Base-by-base conservation (phyloP, 2,329 filamentous ascomycete species). In the Aspergillus versicolor region DNA sequence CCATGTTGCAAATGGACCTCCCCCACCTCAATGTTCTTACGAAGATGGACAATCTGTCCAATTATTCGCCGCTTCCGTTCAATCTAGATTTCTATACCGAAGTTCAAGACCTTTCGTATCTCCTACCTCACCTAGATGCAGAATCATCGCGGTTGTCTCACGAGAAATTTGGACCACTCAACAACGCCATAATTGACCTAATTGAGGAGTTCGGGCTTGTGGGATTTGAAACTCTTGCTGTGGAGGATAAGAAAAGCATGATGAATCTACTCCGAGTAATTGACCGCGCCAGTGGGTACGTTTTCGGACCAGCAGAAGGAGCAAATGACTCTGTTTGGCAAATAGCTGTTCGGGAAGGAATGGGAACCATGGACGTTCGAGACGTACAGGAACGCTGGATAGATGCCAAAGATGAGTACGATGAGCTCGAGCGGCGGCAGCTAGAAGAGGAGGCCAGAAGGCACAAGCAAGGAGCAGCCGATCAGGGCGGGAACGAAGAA, bases 241-340 rank as follows among this genome's bases (percentile, higher is more conserved):
- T 99, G 1, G 94, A 99, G 75, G 94, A 99, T 71, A 97, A 96
- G 74, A 90, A 89, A 76, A 95, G 90, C 70, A 97, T 99, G 92
- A 95, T 95, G 85, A 88, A 90, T 65, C 80, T 99, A 4, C 79
- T 99, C 51, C 86, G 89, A 45, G 88, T 93, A 1, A 92, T 99
- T 68, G 94, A 99, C 73, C 85, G 94, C 42, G 93, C 94, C 0
- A 88, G 91, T 9, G 94, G 94, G 0, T 97, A 97, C 75, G 89
- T 92, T 1, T 97, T 99, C 77, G 92, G 92, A 0, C 84, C 88
- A 5, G 89, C 91, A 0, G 91, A 97, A 71, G 93, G 92, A 2
- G 91, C 92, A 45, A 97, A 97, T 66, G 93, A 99, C 72, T 92
- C 89, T 6, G 85, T 99, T n/a, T 99, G 94, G 94, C 91, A 95